A percentile compares a stretch with the other conserved stretches of the same genome.
Evolutionary conservation across 345 rosid genomes (phyloP).

Genomic region (Salix suchowensis): DNA sequence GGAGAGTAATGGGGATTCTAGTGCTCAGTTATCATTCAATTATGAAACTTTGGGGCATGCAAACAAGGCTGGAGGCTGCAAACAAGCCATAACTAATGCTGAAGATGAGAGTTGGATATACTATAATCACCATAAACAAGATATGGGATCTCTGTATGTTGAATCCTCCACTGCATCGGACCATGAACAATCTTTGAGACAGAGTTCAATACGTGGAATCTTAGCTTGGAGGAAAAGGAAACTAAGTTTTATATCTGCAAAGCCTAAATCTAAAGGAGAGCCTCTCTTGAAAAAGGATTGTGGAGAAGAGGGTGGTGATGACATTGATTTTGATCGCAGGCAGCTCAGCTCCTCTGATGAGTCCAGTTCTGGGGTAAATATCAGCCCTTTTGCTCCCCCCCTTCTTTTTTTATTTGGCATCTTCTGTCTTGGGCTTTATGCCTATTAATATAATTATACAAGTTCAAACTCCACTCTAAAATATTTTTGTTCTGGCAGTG

Average conservation of each 20-base stretch:
- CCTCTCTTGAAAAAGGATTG: conserved; percentile 46
- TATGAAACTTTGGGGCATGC: conserved; percentile 50
- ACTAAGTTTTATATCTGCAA: conserved; percentile 38
- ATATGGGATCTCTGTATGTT: conserved; percentile 29
- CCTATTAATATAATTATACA: background rate
- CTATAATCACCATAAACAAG: conserved; percentile 37
- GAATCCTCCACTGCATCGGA: conserved; percentile 27
- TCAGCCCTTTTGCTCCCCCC: background rate
- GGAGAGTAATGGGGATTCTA: conserved; percentile 27
- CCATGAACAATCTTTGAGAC: conserved; percentile 21
- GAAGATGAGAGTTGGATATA: conserved; percentile 51
- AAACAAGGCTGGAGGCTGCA: conserved; percentile 31
- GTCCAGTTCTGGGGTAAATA: conserved; percentile 38
- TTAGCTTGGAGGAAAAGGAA: conserved; percentile 58
- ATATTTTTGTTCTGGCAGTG: conserved; percentile 27
- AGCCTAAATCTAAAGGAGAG: conserved; percentile 46
- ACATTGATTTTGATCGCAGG: conserved; percentile 55
- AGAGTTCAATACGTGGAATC: conserved; percentile 35
- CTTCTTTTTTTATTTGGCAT: background rate
- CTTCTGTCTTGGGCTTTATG: background rate
- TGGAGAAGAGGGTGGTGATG: conserved; percentile 63
- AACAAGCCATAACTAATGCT: conserved; percentile 11
- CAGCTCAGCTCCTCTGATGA: conserved; percentile 62
- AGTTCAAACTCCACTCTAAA: background rate
- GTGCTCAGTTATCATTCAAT: conserved; percentile 30